phyloP scores from a whole-genome alignment of 2,329 filamentous ascomycete species.

The Arthrinium phaeospermum region DNA sequence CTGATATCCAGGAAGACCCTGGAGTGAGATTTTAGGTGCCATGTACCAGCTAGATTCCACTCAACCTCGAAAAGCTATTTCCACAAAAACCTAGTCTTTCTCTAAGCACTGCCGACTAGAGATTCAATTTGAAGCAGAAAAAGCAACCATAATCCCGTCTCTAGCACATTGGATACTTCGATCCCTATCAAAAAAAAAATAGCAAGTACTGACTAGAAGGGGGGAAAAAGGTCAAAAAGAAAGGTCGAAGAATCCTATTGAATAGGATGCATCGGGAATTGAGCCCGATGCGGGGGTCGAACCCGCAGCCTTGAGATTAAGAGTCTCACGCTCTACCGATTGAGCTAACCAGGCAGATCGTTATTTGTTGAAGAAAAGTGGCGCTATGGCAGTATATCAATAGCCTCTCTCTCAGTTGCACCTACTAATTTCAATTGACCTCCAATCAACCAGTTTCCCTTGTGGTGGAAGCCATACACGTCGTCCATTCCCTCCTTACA shows the following conservation, averaged over 20 bases:
- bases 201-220: too few relatives aligned
- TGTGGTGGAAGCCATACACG: too few relatives aligned
- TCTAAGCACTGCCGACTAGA: background rate
- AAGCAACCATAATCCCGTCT: background rate
- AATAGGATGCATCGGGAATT: conserved; percentile 37
- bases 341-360: conserved; percentile 60
- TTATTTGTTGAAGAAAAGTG: background rate
- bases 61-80: background rate
- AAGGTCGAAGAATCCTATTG: background rate
- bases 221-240: background rate
- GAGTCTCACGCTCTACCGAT: conserved; percentile 78
- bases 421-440: too few relatives aligned
- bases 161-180: background rate
- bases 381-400: background rate
- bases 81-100: too few relatives aligned
- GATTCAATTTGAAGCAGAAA: background rate
- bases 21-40: too few relatives aligned
- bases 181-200: background rate
- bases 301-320: conserved; percentile 37
- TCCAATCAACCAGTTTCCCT: too few relatives aligned
- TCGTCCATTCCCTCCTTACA: too few relatives aligned
- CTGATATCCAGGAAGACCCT: background rate
- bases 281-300: conserved; percentile 51
- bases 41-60: background rate
- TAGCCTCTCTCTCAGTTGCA: too few relatives aligned